Evolutionary conservation across 176 grass and related monocot genomes (phyloP).

Genomic region (Cocos nucifera): DNA sequence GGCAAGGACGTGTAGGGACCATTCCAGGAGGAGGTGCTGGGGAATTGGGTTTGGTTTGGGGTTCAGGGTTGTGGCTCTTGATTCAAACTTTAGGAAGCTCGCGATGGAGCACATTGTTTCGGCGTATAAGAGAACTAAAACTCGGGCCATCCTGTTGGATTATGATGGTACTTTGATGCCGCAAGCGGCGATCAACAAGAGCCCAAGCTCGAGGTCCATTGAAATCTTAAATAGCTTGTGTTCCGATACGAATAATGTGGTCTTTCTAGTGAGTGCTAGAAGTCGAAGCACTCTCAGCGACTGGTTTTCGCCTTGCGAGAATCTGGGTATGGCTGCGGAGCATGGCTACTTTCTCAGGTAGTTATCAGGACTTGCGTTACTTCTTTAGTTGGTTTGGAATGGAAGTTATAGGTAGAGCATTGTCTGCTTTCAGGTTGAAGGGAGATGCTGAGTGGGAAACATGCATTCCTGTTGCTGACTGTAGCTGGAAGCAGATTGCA

Average conservation of each 20-base stretch:
- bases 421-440: constrained; percentile 34
- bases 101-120: constrained; percentile 67
- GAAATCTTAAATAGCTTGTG: too few relatives aligned
- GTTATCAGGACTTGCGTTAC: too few relatives aligned
- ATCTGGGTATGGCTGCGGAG: too few relatives aligned
- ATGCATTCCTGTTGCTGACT: constrained; percentile 41
- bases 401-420: too few relatives aligned
- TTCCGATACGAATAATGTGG: too few relatives aligned
- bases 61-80: constrained; percentile 91
- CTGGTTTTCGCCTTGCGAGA: too few relatives aligned
- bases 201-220: constrained; percentile 17
- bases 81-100: constrained; percentile 84
- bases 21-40: constrained; percentile 85
- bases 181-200: constrained; percentile 53
- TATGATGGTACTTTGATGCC: constrained; percentile 93
- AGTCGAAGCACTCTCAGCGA: too few relatives aligned
- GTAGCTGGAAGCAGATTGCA: constrained; percentile 93
- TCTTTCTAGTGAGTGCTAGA: too few relatives aligned
- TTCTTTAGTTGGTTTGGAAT: too few relatives aligned
- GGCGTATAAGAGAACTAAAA: constrained; percentile 51
- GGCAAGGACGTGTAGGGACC: constrained; percentile 80
- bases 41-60: constrained; percentile 93
- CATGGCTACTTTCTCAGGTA: too few relatives aligned
- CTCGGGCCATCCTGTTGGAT: constrained; percentile 78
- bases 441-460: constrained; percentile 66